Evolutionary conservation across 345 rosid genomes (phyloP), one percentile per base, ranked within the genome.

Genomic region (Geranium rotundifolium): DNA sequence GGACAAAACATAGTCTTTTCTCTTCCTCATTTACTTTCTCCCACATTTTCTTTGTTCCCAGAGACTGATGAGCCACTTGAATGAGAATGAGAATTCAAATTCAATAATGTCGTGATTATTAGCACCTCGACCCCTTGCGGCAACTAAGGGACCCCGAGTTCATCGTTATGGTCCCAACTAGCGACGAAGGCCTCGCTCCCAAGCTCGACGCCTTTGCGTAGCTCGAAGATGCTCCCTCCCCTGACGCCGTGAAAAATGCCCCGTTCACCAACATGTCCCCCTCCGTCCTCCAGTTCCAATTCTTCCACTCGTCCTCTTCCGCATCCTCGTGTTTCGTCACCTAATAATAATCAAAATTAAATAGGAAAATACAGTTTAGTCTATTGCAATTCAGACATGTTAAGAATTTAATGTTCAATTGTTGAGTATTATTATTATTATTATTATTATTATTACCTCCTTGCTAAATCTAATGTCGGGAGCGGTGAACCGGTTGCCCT

Each of bases 271-370:
- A 69, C 59, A 82, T 46, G 65, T 87, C 90, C 34, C 90, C 88
- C 65, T 87, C 84, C 0, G 93, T 80, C 68, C 90, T 77, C 93
- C 93, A 87, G 54, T 87, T 87, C 93, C 93, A 87, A 0, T 50
- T 13, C 64, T 30, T 79, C 90, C 90, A 87, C 30, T 87, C 78
- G 12, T 80, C 73, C 46, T 79, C 72, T 0, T 84, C 81, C 0
- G 93, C 88, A 72, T 87, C 82, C 60, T 87, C 90, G 15, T 82
- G 80, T 56, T 87, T 87, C 6, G 93, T 87, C 59, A 86, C 77
- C 91, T 85, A 41, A 63, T 34, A 5, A 4, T 18, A 15, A 62
- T 41, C 31, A 29, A 61, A 5, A 46, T 19, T 23, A 63, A 19
- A 20, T 63, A 62, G 17, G 23, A 5, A 19, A 17, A n/a, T n/a